A percentile compares a stretch with the other conserved stretches of the same genome.
Evolutionary conservation across 345 rosid genomes (phyloP).

Genomic region (Sisymbrium altissimum): DNA sequence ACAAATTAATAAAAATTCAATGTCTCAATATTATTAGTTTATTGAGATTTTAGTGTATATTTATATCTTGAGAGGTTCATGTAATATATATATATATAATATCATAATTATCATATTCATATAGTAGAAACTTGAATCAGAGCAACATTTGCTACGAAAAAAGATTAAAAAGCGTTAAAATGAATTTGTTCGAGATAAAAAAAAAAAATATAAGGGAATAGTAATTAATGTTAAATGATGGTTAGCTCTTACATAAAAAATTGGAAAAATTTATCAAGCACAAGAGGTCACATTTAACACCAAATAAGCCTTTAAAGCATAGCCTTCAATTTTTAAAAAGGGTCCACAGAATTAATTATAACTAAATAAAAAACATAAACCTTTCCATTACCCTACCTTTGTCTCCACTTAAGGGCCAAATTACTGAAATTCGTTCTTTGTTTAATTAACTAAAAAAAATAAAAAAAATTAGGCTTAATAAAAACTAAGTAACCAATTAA

Average conservation of each 20-base stretch:
- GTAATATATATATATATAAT: too few species aligned
- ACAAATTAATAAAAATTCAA: too few species aligned
- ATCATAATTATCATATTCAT: too few species aligned
- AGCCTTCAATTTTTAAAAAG: background rate
- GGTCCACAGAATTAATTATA: background rate
- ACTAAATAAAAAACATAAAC: background rate
- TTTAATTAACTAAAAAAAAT: background rate
- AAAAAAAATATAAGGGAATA: background rate
- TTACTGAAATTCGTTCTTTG: background rate
- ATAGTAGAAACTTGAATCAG: background rate
- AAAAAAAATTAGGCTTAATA: background rate
- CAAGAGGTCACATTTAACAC: background rate
- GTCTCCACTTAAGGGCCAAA: slow-evolving; percentile 4
- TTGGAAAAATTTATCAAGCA: background rate
- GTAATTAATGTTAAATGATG: background rate
- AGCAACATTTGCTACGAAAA: background rate
- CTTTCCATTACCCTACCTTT: background rate
- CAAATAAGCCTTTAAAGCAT: background rate
- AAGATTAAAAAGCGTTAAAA: background rate
- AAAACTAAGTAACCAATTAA: background rate
- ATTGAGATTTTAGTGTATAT: too few species aligned
- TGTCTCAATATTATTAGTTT: too few species aligned
- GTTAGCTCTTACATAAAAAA: background rate
- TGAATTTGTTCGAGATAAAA: background rate
- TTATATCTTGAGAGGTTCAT: too few species aligned